Evolutionary conservation across 768 basidiomycete species (phyloP), one percentile per base, ranked within the genome.

Genomic region (Macrocybe gigantea): DNA sequence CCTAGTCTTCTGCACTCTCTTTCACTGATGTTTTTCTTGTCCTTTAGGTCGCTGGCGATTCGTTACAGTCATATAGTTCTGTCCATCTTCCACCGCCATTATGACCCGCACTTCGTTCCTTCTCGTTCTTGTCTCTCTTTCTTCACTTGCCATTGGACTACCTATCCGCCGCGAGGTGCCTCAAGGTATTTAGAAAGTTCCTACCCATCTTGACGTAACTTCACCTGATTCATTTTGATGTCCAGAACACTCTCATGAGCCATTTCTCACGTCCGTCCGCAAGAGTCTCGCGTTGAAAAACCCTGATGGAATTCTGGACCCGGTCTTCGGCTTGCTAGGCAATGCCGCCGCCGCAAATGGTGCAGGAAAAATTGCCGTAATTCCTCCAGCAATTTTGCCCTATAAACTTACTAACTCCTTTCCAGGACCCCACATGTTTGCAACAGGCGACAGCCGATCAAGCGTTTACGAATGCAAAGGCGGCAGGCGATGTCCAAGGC

Each of bases 401-500:
- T 2, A 14, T 38, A 10, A 30, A 34, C 9, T 5, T 36, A 36
- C 40, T 42, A 9, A 44, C 14, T 6, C 37, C 22, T 41, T 33
- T 32, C 6, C 45, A 79, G 75, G 74, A 83, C 55, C 60, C 75
- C 7, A 77, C 74, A 46, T 85, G 83, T 60, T 69, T 85, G 13
- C 82, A 84, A 56, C 79, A 82, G 66, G 79, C 77, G 0, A 77
- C 73, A 5, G 81, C 81, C 40, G 81, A 84, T 56, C 80, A 79
- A 57, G 83, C 83, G 0, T 87, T 85, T 68, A 82, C 82, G 33
- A 85, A 85, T 59, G 82, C 83, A 38, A 85, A 85, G 61, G 77
- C 79, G 9, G 74, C 71, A 2, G 72, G 73, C 11, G 74, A 83
- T 57, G 65, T 83, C 38, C 63, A 73, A 22, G 80, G 79, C 30